Conservation (phyloP, 2,329 filamentous ascomycete genomes). For the Penicillium sp. region DNA sequence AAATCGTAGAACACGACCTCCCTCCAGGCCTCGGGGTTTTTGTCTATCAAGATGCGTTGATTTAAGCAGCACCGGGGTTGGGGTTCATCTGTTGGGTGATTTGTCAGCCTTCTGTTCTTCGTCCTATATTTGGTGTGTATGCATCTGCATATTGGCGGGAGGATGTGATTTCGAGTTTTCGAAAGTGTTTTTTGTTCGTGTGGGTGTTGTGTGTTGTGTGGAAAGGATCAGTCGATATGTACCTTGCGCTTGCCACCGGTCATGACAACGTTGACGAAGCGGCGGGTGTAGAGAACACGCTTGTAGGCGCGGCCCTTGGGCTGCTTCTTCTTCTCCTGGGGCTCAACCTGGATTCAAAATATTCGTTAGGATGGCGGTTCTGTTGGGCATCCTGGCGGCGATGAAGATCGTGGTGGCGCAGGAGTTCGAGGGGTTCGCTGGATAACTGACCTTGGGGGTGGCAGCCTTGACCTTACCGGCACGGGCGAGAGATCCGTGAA, state of each 20-base stretch:
- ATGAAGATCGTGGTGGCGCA: slow-evolving; percentile 14
- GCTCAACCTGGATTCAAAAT: slow-evolving; percentile 27
- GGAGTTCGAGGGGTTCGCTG: slow-evolving; percentile 4
- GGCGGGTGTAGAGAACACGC: slow-evolving; percentile 92
- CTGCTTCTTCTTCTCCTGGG: slow-evolving; percentile 83
- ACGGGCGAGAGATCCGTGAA: slow-evolving; percentile 92
- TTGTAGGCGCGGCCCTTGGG: slow-evolving; percentile 98
- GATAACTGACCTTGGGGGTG: slow-evolving; percentile 38
- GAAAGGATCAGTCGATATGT: slow-evolving; percentile 29
- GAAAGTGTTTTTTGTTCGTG: slow-evolving; percentile 5
- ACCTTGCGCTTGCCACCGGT: slow-evolving; percentile 99
- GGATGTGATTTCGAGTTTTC: neutral
- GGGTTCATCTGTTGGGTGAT: slow-evolving; percentile 69
- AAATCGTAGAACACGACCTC: slow-evolving; percentile 23
- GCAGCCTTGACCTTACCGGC: slow-evolving; percentile 98
- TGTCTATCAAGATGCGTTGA: slow-evolving; percentile 22
- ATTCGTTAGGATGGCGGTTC: slow-evolving; percentile 20
- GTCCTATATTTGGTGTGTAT: slow-evolving; percentile 3
- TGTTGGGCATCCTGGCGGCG: neutral
- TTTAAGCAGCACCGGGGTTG: slow-evolving; percentile 72
- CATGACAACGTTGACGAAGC: slow-evolving; percentile 97
- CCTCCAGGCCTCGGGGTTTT: slow-evolving; percentile 24
- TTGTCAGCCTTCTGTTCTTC: slow-evolving; percentile 16
- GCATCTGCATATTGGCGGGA: neutral
- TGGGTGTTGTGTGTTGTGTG: slow-evolving; percentile 22